A percentile compares a stretch with the other conserved stretches of the same genome.
phyloP scores from a whole-genome alignment of 83 land plant genomes.

The Diphasiastrum complanatum region DNA sequence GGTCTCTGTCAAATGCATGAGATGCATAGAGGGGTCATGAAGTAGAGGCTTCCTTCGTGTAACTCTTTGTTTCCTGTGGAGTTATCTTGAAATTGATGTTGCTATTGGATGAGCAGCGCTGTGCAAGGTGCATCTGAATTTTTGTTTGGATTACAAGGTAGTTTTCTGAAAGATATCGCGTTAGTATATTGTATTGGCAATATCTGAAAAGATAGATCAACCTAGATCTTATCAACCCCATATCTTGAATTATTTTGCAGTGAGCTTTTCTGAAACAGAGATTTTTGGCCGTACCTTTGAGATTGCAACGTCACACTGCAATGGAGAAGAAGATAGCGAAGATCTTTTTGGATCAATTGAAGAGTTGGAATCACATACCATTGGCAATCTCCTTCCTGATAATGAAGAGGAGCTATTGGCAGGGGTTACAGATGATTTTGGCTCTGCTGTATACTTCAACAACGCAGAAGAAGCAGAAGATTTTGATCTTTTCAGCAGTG shows the following conservation, averaged over 20 bases:
- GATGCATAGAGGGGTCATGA: no score
- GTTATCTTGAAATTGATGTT: no score
- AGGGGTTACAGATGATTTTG: not conserved
- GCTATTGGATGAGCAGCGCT: no score
- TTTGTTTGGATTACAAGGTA: no score
- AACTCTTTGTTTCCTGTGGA: no score
- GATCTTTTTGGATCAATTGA: constrained; percentile 10
- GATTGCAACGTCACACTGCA: not conserved
- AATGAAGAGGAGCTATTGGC: constrained; percentile 12
- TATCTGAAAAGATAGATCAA: no score
- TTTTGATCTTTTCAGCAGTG: constrained; percentile 9
- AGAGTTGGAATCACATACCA: constrained; percentile 10
- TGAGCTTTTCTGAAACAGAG: not conserved
- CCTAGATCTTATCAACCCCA: no score
- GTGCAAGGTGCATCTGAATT: no score
- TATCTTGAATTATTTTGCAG: not conserved
- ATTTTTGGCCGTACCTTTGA: not conserved
- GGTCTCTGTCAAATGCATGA: no score
- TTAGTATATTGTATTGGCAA: no score
- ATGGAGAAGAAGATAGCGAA: not conserved
- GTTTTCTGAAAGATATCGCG: no score
- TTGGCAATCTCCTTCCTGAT: constrained; percentile 15
- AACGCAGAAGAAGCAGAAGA: not conserved
- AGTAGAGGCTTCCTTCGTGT: no score
- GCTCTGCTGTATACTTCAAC: not conserved